Base-by-base conservation (phyloP, 2,329 filamentous ascomycete species). In the Botryosphaeria dothidea region DNA sequence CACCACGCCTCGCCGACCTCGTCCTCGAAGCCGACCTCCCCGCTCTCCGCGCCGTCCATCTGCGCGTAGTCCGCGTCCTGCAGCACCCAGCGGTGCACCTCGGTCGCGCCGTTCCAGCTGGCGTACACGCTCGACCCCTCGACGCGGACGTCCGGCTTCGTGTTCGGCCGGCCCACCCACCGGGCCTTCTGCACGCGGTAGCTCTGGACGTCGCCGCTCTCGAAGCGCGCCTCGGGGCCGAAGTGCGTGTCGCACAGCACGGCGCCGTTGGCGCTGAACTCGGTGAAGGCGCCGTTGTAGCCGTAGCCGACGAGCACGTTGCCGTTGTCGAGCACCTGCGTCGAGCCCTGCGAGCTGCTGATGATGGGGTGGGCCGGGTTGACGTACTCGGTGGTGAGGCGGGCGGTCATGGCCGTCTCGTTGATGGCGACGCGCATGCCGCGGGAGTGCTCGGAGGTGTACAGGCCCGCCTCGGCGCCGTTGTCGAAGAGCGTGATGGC, bases 291-390 rank as follows among this genome's bases (percentile, higher is more conserved):
- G 1, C 83, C 81, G 13, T 77, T 78, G n/a, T 82, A 80, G 11
- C 84, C 82, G 77, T 80, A 86, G 29, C 80, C 82, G 8, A 84
- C 74, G 15, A 85, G 72, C 2, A 78, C 75, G 67, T 85, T 83
- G 8, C 78, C 79, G 54, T 76, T 80, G 21, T 69, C 67, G 0
- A 83, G 73, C 6, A 79, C 51, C 67, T 82, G 80, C 43, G 80
- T 71, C 6, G 75, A 79, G 1, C 81, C 81, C 68, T 81, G 79
- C 5, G 77, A 80, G 5, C 69, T 68, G 3, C 73, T 71, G 31
- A 77, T 74, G 25, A 79, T 77, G 43, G 75, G 69, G 25, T 77
- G 66, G 38, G 23, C 19, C 0, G 78, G 75, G 52, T 80, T 77
- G 49, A 73, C 71, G 70, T 79, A 84, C 27, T 77, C 72, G 19